Conservation (phyloP, 2,329 filamentous ascomycete genomes). For the Aspergillus sojae region DNA sequence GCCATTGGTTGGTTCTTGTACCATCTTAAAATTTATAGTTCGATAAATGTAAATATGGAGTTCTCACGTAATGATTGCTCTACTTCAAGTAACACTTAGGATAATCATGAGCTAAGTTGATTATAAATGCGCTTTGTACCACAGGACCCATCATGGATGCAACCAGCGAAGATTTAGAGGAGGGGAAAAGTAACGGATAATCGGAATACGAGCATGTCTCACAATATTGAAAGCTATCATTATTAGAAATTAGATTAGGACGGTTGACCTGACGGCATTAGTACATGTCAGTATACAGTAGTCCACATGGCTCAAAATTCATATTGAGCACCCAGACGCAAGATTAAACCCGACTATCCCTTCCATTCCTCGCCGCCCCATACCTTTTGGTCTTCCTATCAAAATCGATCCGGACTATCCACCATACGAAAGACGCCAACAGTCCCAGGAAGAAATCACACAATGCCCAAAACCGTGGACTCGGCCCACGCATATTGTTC, state of each 20-base stretch:
- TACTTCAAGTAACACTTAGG: neutral
- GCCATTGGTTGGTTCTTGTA: neutral
- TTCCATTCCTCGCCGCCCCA: neutral
- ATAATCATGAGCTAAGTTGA: neutral
- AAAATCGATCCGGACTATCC: neutral
- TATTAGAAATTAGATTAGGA: neutral
- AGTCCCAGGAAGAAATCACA: conserved; percentile 7
- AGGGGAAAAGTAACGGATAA: neutral
- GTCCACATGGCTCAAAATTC: neutral
- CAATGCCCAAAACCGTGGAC: conserved; percentile 11
- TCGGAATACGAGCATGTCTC: no score
- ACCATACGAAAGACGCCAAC: neutral
- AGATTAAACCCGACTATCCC: conserved; percentile 5
- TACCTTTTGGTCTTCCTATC: neutral
- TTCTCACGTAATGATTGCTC: neutral
- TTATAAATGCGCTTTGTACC: neutral
- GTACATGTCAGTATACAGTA: neutral
- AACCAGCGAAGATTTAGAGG: neutral
- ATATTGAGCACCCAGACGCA: neutral
- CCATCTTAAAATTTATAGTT: neutral
- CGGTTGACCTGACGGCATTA: neutral
- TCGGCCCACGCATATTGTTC: conserved; percentile 12
- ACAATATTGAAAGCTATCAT: neutral
- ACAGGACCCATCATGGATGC: neutral
- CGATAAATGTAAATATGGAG: neutral